Base-by-base conservation (phyloP, 163 green algal genomes). In the Scenedesmus sp. region DNA sequence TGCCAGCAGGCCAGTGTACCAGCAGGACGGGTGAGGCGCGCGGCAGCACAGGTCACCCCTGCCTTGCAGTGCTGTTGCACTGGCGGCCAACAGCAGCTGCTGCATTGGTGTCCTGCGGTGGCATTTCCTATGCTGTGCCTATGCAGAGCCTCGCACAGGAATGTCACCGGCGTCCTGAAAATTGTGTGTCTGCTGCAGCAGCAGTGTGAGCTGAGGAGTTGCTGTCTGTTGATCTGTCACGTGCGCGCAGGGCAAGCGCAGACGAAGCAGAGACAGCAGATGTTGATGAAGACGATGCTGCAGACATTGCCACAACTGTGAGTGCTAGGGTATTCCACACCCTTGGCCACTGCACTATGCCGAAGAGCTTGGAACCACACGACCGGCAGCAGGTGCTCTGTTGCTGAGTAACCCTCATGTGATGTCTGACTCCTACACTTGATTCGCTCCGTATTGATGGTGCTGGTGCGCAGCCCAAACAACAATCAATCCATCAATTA, bases 1-100 rank as follows among this genome's bases (percentile, higher is more conserved):
- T 10, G 96, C 94, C 81, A 81, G 92, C 59, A 91, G 92, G 65
- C 94, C 95, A 9, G 51, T 94, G 13, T 95, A 97, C 87, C 59
- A 89, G 33, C 46, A 73, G 33, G 94, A 96, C 49, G 82, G 82
- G 94, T 95, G 81, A 91, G 90, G 43, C 46, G 30, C 10, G 7
- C 12, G 33, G 18, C 13, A 78, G 46, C 44, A 86, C 1, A 5
- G 0, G 76, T 35, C 0, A 44, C 2, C 0, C 40, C 16, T 84
- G 65, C 42, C 65, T 90, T 56, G 35, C 15, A 65, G 6, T 81
- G 56, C n/a, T n/a, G n/a, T n/a, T n/a, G n/a, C n/a, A n/a, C n/a
- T n/a, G n/a, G n/a, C n/a, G n/a, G 15, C 33, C 33, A 79, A 83
- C 61, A 10, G 65, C 30, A 30, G 56, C 44, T 24, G 43, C 42